Percentiles rank a stretch among this genome's conserved stretches.
These are phyloP conservation scores for Macrolepiota fuliginosa DNA, from an alignment of 768 basidiomycete genomes.

Conservation along the genomic window DNA sequence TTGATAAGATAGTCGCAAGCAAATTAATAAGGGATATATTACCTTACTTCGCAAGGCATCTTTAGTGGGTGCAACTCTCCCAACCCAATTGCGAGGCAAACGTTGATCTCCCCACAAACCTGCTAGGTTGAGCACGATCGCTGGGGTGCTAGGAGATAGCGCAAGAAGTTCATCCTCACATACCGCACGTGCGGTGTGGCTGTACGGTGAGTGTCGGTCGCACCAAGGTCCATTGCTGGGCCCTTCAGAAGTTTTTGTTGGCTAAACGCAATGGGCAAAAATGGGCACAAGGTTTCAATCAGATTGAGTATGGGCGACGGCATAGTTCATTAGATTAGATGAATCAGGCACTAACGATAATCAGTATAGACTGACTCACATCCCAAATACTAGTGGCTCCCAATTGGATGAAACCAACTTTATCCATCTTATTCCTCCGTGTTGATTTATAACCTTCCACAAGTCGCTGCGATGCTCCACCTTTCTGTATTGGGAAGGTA, in stretches of 20 bases:
- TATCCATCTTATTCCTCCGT: slow-evolving; percentile 9
- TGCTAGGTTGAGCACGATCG: slow-evolving; percentile 58
- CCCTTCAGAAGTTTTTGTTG: background rate
- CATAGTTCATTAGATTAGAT: background rate
- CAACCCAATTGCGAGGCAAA: slow-evolving; percentile 47
- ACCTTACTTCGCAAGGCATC: slow-evolving; percentile 51
- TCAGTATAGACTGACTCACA: slow-evolving; percentile 31
- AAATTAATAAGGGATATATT: background rate
- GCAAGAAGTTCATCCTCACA: slow-evolving; percentile 57
- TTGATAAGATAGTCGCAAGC: background rate
- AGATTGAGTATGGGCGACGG: background rate
- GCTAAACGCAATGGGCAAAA: background rate
- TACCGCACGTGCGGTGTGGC: slow-evolving; percentile 39
- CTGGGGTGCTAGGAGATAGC: slow-evolving; percentile 34
- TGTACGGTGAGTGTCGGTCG: slow-evolving; percentile 49
- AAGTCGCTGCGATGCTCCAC: slow-evolving; percentile 45
- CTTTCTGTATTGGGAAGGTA: slow-evolving; percentile 49
- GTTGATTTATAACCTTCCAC: slow-evolving; percentile 42
- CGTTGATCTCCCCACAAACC: slow-evolving; percentile 64
- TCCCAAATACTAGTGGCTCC: slow-evolving; percentile 64
- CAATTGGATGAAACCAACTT: slow-evolving; percentile 53
- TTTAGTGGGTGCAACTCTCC: slow-evolving; percentile 52
- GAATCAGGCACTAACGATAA: background rate
- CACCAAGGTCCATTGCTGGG: slow-evolving; percentile 34
- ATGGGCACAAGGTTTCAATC: background rate